Evolutionary conservation across 441 rosid species (phyloP), one percentile per base, ranked within the genome.

Genomic region (Manihot esculenta): DNA sequence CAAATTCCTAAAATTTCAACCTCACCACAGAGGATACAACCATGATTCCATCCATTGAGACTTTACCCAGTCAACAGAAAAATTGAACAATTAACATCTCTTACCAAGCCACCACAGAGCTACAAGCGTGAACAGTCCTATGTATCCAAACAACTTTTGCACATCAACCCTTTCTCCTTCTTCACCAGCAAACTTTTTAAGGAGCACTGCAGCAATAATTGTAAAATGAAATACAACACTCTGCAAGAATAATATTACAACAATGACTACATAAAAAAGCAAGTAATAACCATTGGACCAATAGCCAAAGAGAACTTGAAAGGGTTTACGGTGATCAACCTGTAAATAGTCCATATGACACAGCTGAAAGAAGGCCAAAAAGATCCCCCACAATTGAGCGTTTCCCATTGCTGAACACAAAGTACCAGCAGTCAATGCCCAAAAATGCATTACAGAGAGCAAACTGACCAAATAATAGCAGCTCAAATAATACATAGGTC

Each of bases 91-190:
- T 75, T 17, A 65, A 69, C 64, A 23, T 62, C 48, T 66, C 87
- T 86, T 88, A 93, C 99, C 89, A 66, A 95, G 97, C 99, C 99
- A 95, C 99, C 99, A 95, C 21, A 95, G 92, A 69, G 98, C 92
- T 75, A 95, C 90, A 75, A 95, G 92, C 3, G 98, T 95, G 79
- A 95, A 95, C 74, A 95, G 75, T 70, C 99, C 99, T 45, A 95
- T 87, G 75, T 93, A 95, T 58, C 99, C 99, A 69, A 95, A 95
- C 80, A 95, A 79, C 90, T 93, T 95, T 78, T 95, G 99, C 74
- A 95, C 93, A 75, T 93, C 98, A 73, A 83, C 83, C 60, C 91
- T 85, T 84, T 86, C 97, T 76, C 98, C 98, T 87, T 89, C 99
- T 73, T 91, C 98, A 23, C 99, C 99, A 1, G 94, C 85, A 69